Base-by-base conservation (phyloP, 2,329 filamentous ascomycete genomes). In the Zasmidium cellare region DNA sequence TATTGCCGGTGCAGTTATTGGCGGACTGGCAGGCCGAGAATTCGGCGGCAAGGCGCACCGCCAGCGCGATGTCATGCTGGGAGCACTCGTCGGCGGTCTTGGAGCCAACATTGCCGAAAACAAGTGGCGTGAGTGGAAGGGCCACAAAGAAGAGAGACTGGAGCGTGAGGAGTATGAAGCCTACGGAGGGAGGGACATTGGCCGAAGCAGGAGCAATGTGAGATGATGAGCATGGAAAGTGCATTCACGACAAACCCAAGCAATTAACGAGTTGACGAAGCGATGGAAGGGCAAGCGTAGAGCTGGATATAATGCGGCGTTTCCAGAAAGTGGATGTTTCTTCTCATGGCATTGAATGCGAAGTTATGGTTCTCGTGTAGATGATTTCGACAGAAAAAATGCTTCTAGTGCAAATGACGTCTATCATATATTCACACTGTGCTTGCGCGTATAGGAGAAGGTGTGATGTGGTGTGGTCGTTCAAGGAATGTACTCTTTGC, bases 51-150 rank as follows among this genome's bases (percentile, higher is more conserved):
- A 65, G 58, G 12, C 11, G 16, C 65, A 71, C 45, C 65, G 65
- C 51, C 67, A 70, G 50, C 65, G 71, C 23, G 72, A 74, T 58
- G 69, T 71, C 16, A 57, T 72, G 28, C 62, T 72, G 18, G 72
- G 72, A 12, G 71, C 71, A 19, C 55, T 73, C 12, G 63, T 74
- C 14, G 72, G 72, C 14, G 72, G 70, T 14, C 58, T 74, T 9
- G 69, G 66, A 9, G 69, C 70, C 20, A 74, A 74, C 55, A 58
- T 63, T 19, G 68, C 68, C 1, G 71, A 72, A 63, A 69, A 71
- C 51, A 69, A 71, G 58, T 72, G 59, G 53, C 57, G 56, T 41
- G 65, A 71, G 46, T 68, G 64, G 52, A 60, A 63, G 35, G 64
- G 69, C 9, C 57, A 67, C 54, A 70, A 68, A 53, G 51, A 63